Evolutionary conservation across 1,139 yeast genomes (phyloP), one percentile per base, ranked within the genome.

Genomic region (Pichia terricola): DNA sequence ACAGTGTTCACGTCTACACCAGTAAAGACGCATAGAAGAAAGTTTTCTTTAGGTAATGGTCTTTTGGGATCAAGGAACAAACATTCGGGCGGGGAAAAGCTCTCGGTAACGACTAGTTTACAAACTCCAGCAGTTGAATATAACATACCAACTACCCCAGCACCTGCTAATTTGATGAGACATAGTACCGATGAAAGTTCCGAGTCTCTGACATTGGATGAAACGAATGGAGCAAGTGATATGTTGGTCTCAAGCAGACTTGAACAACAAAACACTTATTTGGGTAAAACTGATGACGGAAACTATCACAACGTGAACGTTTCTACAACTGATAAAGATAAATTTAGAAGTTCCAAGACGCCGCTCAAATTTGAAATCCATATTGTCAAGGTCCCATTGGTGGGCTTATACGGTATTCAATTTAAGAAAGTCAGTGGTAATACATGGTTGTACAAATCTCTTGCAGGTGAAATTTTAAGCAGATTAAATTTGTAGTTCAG

Each of bases 371-470:
- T 91, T 63, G 97, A 91, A 60, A 85, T 91, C 50, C 89, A 85
- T 63, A 81, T 91, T 53, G 97, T 89, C 40, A 87, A 87, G 61
- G 95, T 91, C 44, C 95, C 96, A 39, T 71, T 91, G 53, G 84
- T 89, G 47, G 88, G 94, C 10, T 70, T 91, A 50, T 88, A 85
- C 53, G 98, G 97, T 62, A 91, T 91, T 43, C 96, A 89, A 63
- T 88, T 91, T 68, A 91, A 89, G 70, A 89, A 89, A 62, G 73
- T 89, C 38, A 74, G 85, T 48, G 98, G 98, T 56, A 88, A 91
- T 62, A 86, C 96, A 3, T 89, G 97, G 97, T 78, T 84, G 65
- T 89, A 89, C 66, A 89, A 89, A 67, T 81, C 88, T n/a, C 69
- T 89, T 61, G 97, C 96, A 3, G 81, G 94, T 48, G 87, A 81